Percentiles rank a stretch among this genome's conserved stretches.
Evolutionary conservation across 306 rosid species (phyloP).

Genomic region (Hippophae gyantsensis): DNA sequence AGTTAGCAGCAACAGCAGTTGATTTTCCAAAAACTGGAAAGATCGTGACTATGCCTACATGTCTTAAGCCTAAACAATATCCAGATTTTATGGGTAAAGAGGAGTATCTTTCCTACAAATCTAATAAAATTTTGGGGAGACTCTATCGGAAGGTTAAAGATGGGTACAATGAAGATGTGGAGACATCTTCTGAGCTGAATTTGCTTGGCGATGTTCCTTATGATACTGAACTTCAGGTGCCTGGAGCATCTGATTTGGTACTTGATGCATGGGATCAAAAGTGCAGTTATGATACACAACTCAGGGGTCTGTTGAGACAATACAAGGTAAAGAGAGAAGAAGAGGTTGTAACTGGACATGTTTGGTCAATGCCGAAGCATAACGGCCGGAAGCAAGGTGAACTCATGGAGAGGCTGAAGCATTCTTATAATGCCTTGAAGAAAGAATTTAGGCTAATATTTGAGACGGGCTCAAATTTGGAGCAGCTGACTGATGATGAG

Average conservation of each 20-base stretch:
- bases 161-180: conserved; percentile 41
- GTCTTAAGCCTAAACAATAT: conserved; percentile 62
- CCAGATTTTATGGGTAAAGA: conserved; percentile 93
- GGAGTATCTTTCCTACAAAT: conserved; percentile 54
- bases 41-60: conserved; percentile 47
- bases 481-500: conserved; percentile 47
- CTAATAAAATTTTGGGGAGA: conserved; percentile 65
- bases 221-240: conserved; percentile 49
- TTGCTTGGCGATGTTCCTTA: conserved; percentile 33
- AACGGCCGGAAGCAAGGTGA: conserved; percentile 80
- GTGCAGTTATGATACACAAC: conserved; percentile 63
- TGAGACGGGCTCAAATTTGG: conserved; percentile 41
- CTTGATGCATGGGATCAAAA: conserved; percentile 59
- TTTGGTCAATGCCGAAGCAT: conserved; percentile 92
- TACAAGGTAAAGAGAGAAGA: conserved; percentile 77
- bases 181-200: conserved; percentile 24
- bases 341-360: conserved; percentile 76
- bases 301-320: conserved; percentile 56
- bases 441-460: conserved; percentile 69
- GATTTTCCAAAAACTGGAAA: conserved; percentile 86
- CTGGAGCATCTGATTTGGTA: conserved; percentile 50
- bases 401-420: conserved; percentile 85
- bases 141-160: conserved; percentile 57
- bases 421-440: conserved; percentile 58
- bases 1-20: conserved; percentile 80